phyloP scores from a whole-genome alignment of 257 asterid species.

The Solanum megistacrolobum region DNA sequence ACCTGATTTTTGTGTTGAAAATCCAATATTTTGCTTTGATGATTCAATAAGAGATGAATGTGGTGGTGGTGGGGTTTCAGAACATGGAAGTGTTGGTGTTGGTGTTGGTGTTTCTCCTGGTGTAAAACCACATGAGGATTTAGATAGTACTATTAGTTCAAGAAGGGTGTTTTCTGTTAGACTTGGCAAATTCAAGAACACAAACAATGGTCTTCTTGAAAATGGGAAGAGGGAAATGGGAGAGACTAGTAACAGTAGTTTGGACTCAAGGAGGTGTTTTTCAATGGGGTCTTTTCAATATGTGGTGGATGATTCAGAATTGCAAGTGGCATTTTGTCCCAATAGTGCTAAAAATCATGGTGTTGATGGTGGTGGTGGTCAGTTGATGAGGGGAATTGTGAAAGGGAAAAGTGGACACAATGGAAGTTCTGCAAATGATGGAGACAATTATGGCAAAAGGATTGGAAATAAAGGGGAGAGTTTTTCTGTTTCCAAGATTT shows the following conservation, averaged over 20 bases:
- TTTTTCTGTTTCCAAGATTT: conserved; percentile 92
- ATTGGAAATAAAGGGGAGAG: conserved; percentile 83
- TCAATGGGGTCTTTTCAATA: conserved; percentile 95
- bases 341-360: conserved; percentile 15
- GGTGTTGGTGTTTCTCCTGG: conserved; percentile 11
- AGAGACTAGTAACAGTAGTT: conserved; percentile 57
- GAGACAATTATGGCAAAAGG: conserved; percentile 50
- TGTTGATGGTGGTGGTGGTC: conserved; percentile 12
- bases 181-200: conserved; percentile 65
- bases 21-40: conserved; percentile 46
- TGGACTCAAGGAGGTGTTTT: conserved; percentile 84
- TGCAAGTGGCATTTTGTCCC: conserved; percentile 63
- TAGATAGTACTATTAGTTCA: conserved; percentile 20
- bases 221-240: conserved; percentile 43
- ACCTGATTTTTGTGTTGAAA: conserved; percentile 44
- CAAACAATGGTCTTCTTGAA: conserved; percentile 5
- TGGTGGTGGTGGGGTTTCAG: conserved; percentile 10
- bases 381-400: conserved; percentile 6
- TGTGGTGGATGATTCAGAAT: conserved; percentile 79
- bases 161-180: conserved; percentile 82
- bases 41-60: conserved; percentile 44
- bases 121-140: conserved; percentile 26
- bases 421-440: conserved; percentile 44
- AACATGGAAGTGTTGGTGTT: conserved; percentile 5
- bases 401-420: conserved; percentile 33